Conservation (phyloP, 2,329 filamentous ascomycete genomes). For the Rhynchosporium secalis region DNA sequence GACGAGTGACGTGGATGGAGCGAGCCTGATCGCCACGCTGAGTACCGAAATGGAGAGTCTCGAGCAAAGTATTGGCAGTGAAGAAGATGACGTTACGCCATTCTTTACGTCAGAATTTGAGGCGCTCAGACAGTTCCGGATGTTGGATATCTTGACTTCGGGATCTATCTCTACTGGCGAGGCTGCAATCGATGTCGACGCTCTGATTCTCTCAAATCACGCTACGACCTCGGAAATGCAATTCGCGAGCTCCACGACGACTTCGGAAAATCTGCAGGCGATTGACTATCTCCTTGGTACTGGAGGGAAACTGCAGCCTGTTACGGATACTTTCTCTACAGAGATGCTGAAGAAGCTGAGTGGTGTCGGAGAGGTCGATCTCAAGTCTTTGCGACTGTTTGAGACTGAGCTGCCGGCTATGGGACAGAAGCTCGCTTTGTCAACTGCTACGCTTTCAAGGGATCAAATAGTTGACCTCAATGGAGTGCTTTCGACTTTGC, state of each 20-base stretch:
- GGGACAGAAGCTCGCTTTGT: constrained; percentile 47
- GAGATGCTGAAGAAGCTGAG: constrained; percentile 58
- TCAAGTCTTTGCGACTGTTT: constrained; percentile 62
- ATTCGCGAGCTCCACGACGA: constrained; percentile 27
- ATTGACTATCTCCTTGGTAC: constrained; percentile 39
- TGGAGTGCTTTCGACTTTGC: constrained; percentile 28
- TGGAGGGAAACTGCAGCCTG: constrained; percentile 44
- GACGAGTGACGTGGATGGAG: constrained; percentile 40
- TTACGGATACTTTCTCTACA: constrained; percentile 50
- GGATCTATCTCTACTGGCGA: neutral
- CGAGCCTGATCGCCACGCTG: constrained; percentile 49
- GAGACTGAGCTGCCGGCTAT: constrained; percentile 65
- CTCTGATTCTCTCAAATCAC: constrained; percentile 37
- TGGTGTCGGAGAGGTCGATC: constrained; percentile 51
- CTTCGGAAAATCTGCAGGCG: constrained; percentile 31
- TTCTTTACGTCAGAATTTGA: constrained; percentile 59
- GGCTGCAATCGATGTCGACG: constrained; percentile 26
- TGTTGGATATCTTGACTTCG: constrained; percentile 24
- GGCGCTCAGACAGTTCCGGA: constrained; percentile 50
- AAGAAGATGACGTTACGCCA: constrained; percentile 46
- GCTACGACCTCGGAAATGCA: constrained; percentile 37
- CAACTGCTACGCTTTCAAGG: constrained; percentile 43
- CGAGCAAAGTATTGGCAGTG: constrained; percentile 47
- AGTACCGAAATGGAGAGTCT: constrained; percentile 53
- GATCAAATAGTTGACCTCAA: constrained; percentile 50